Evolutionary conservation across 1,139 yeast species (phyloP).

Genomic region (Saccharomyces hybrid): DNA sequence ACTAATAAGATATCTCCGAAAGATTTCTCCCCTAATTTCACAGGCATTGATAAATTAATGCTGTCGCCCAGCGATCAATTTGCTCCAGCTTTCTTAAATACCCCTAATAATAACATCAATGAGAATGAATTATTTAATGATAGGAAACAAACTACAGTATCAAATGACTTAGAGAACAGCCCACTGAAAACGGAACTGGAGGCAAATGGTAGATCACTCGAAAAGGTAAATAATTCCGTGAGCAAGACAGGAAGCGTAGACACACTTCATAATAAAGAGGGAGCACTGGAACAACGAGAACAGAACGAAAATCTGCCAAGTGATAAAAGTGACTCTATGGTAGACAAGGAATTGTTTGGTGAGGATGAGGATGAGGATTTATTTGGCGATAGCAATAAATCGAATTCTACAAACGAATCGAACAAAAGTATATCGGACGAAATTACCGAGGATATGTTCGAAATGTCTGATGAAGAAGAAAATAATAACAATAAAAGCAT

Average conservation of each 20-base stretch:
- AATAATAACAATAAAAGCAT: slow-evolving; percentile 8
- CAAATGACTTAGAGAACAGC: slow-evolving; percentile 11
- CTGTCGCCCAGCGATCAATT: slow-evolving; percentile 16
- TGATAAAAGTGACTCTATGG: slow-evolving; percentile 15
- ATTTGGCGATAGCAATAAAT: slow-evolving; percentile 28
- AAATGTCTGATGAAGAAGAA: slow-evolving; percentile 29
- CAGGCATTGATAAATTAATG: slow-evolving; percentile 12
- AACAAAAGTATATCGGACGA: slow-evolving; percentile 19
- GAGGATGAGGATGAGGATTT: slow-evolving; percentile 28
- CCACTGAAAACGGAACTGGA: slow-evolving; percentile 6
- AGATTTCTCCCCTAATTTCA: slow-evolving; percentile 13
- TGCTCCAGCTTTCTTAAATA: slow-evolving; percentile 19
- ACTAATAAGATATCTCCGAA: slow-evolving; percentile 15
- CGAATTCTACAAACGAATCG: slow-evolving; percentile 12
- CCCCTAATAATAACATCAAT: slow-evolving; percentile 18
- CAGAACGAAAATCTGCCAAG: slow-evolving; percentile 5
- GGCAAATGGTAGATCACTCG: not conserved
- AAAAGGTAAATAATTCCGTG: not conserved
- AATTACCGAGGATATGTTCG: slow-evolving; percentile 32
- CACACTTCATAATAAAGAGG: not conserved
- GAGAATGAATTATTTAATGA: slow-evolving; percentile 21
- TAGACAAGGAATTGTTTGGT: slow-evolving; percentile 21
- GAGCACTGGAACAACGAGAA: not conserved
- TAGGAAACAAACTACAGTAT: slow-evolving; percentile 12
- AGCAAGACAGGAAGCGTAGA: not conserved